Evolutionary conservation across 2,329 filamentous ascomycete species (phyloP).

Genomic region (Pyrenochaeta sp.): DNA sequence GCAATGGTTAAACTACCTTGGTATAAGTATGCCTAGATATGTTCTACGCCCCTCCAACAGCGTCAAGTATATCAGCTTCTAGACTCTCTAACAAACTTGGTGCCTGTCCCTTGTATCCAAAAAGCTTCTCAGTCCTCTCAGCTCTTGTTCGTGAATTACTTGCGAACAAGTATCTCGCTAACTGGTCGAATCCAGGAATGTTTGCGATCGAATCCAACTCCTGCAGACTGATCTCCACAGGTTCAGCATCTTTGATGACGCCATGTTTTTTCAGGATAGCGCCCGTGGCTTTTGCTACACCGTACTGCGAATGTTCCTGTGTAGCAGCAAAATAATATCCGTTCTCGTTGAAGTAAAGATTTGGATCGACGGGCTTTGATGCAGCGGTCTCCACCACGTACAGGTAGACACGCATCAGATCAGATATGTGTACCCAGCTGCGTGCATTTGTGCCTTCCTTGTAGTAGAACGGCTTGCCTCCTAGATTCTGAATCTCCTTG

Average conservation of each 20-base stretch:
- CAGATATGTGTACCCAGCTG: conserved; percentile 65
- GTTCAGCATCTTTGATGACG: conserved; percentile 28
- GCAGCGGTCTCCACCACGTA: conserved; percentile 63
- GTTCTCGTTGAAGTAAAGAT: conserved; percentile 60
- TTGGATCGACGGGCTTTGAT: conserved; percentile 48
- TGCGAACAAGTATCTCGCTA: conserved; percentile 46
- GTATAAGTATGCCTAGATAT: background rate
- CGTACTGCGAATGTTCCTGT: conserved; percentile 43
- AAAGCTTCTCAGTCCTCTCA: conserved; percentile 58
- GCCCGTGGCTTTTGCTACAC: conserved; percentile 32
- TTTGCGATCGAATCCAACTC: conserved; percentile 35
- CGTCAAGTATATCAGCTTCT: conserved; percentile 33
- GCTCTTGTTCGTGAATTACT: conserved; percentile 66
- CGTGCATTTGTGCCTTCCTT: conserved; percentile 63
- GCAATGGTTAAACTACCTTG: no score
- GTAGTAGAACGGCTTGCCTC: conserved; percentile 59
- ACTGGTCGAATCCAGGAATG: conserved; percentile 18
- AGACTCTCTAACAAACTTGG: conserved; percentile 56
- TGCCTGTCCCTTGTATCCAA: conserved; percentile 64
- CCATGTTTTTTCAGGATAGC: conserved; percentile 34
- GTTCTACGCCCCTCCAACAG: conserved; percentile 5
- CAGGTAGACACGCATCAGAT: conserved; percentile 63
- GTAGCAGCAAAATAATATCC: conserved; percentile 58
- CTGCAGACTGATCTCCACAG: conserved; percentile 30
- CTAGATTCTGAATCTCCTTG: conserved; percentile 46